These are phyloP conservation scores for Gracilaria vermiculophylla DNA, from an alignment of 23 red algal species.

Conservation along the genomic window DNA sequence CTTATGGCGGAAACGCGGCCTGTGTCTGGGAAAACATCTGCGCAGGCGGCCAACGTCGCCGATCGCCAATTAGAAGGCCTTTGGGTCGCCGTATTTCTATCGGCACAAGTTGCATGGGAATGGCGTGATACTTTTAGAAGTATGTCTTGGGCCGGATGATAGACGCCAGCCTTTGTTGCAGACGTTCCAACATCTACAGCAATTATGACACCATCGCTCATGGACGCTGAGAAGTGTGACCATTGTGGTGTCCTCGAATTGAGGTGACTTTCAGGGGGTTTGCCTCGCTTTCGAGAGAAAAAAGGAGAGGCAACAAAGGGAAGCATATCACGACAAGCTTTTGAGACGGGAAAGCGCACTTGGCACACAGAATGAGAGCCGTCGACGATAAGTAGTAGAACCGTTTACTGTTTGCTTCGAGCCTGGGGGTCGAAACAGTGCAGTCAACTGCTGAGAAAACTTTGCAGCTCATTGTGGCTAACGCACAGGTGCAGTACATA, in stretches of 20 bases:
- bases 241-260: neutral
- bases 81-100: slow-evolving; percentile 5
- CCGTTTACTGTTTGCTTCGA: too few species aligned
- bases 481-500: too few species aligned
- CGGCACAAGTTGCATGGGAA: neutral
- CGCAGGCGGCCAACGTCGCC: neutral
- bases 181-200: slow-evolving; percentile 54
- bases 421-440: too few species aligned
- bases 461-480: too few species aligned
- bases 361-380: too few species aligned
- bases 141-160: neutral
- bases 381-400: too few species aligned
- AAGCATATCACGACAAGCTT: neutral
- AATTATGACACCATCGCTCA: slow-evolving; percentile 11
- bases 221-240: neutral
- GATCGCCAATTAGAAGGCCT: slow-evolving; percentile 22
- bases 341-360: too few species aligned
- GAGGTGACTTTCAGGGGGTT: neutral
- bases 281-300: neutral
- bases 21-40: neutral
- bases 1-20: slow-evolving; percentile 12
- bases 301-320: neutral
- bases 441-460: too few species aligned
- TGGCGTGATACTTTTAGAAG: slow-evolving; percentile 14
- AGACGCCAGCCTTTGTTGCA: slow-evolving; percentile 27